A percentile compares a stretch with the other conserved stretches of the same genome.
phyloP scores from a whole-genome alignment of 805 yeast genomes.

The Wickerhamomyces alni region DNA sequence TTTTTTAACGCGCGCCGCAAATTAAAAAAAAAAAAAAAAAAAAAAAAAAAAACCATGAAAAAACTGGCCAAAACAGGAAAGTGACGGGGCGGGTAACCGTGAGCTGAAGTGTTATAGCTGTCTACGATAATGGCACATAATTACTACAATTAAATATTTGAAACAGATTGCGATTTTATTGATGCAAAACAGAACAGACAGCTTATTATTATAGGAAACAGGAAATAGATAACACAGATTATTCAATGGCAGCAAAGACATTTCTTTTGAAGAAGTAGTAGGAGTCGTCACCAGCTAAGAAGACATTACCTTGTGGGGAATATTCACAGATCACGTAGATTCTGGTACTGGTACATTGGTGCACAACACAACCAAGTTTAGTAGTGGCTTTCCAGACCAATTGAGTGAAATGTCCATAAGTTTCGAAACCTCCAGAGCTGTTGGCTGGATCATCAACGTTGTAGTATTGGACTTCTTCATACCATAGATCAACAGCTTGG shows the following conservation, averaged over 20 bases:
- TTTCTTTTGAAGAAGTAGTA: constrained; percentile 34
- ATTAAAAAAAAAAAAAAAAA: neutral
- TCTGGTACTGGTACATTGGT: constrained; percentile 21
- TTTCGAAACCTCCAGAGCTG: constrained; percentile 2
- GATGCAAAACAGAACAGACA: too few species aligned
- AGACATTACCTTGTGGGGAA: constrained; percentile 46
- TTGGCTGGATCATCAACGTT: constrained; percentile 40
- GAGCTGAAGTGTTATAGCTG: too few species aligned
- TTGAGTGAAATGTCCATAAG: constrained; percentile 61
- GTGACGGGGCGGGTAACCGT: neutral
- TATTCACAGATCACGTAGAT: constrained; percentile 72
- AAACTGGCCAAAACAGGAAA: neutral
- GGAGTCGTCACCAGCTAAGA: constrained; percentile 22
- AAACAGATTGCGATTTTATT: too few species aligned
- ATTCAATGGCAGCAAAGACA: constrained; percentile 32
- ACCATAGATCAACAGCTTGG: constrained; percentile 64
- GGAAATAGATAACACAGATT: too few species aligned
- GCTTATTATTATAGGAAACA: too few species aligned
- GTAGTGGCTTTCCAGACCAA: constrained; percentile 60
- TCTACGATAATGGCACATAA: too few species aligned
- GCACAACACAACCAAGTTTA: constrained; percentile 55
- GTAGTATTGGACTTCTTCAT: constrained; percentile 54
- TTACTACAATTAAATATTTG: too few species aligned
- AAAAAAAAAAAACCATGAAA: neutral
- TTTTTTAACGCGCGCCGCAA: neutral